Evolutionary conservation across 2,329 filamentous ascomycete species (phyloP), one percentile per base, ranked within the genome.

Genomic region (Xylaria digitata): DNA sequence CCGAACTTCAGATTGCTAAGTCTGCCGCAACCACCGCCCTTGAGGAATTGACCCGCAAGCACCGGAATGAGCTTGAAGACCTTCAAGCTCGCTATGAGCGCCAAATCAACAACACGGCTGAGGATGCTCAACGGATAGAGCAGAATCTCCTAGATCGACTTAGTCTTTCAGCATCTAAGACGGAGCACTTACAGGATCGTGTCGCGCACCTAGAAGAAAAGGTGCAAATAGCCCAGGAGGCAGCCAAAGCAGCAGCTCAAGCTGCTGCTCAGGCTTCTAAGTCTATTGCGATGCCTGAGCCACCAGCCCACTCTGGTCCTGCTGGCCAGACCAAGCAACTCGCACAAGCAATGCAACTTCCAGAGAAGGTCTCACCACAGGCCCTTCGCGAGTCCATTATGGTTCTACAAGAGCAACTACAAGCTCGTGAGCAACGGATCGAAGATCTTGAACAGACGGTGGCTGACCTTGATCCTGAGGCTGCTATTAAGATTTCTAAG

Each of bases 341-440:
- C 34, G 78, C 80, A n/a, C 80, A 82, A 46, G 76, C 76, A 19
- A 78, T 82, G 66, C 85, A 86, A 23, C 80, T 89, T 3, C 92
- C 93, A 0, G 93, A 96, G 78, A 97, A 92, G 84, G 93, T 97
- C 65, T 97, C 95, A 2, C 93, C 94, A 0, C 95, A 98, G 80
- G 96, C 96, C 6, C 87, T 99, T 37, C 91, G 96, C 34, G 96
- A 99, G 80, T 97, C 94, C 0, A 97, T 99, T 76, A 90, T 97
- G 80, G 96, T 97, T 19, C 85, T 99, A 30, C 96, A 99, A 80
- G 95, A 98, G 79, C 96, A 99, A 79, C 86, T 99, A 6, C 96
- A 98, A 78, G 93, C 96, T 73, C 94, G 96, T 60, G 96, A 99
- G 81, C 87, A 91, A 67, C 90, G 89, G 45, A 97, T 98, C 72